Percentiles rank a stretch among this genome's conserved stretches.
Conservation (phyloP, 768 basidiomycete species). For the Suillus alpinus region DNA sequence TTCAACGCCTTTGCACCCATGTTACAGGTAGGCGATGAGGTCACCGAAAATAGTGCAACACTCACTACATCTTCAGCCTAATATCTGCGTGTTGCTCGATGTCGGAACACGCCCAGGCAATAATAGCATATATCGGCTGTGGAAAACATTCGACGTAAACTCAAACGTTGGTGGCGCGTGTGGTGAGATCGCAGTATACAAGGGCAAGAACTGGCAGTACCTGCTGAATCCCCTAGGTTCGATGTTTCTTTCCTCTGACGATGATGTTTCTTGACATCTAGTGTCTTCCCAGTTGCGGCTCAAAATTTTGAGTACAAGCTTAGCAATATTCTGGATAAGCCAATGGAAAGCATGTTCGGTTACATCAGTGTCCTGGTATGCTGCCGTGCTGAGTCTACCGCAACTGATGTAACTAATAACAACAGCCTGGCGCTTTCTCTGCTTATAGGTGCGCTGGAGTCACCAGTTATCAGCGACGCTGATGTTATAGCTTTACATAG, state of each 20-base stretch:
- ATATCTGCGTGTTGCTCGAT: conserved; percentile 89
- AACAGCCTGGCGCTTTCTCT: conserved; percentile 88
- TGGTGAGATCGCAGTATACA: conserved; percentile 93
- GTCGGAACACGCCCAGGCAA: conserved; percentile 90
- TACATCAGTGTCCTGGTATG: conserved; percentile 90
- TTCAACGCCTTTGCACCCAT: conserved; percentile 90
- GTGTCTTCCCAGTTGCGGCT: conserved; percentile 62
- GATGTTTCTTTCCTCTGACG: conserved; percentile 12
- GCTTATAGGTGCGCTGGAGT: conserved; percentile 60
- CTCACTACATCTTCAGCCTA: conserved; percentile 50
- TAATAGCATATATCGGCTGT: conserved; percentile 88
- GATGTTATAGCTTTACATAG: conserved; percentile 28
- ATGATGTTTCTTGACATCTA: background rate
- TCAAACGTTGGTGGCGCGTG: conserved; percentile 94
- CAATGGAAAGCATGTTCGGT: conserved; percentile 87
- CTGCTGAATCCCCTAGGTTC: conserved; percentile 82
- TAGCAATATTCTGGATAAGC: conserved; percentile 87
- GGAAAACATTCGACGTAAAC: conserved; percentile 93
- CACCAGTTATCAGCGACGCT: background rate
- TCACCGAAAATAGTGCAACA: background rate
- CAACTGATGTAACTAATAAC: conserved; percentile 9
- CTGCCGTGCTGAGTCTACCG: conserved; percentile 2
- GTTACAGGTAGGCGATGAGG: conserved; percentile 57
- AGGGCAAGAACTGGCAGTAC: conserved; percentile 82
- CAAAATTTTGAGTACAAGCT: conserved; percentile 97